phyloP scores from a whole-genome alignment of 805 yeast genomes.

The Candida easanensis region DNA sequence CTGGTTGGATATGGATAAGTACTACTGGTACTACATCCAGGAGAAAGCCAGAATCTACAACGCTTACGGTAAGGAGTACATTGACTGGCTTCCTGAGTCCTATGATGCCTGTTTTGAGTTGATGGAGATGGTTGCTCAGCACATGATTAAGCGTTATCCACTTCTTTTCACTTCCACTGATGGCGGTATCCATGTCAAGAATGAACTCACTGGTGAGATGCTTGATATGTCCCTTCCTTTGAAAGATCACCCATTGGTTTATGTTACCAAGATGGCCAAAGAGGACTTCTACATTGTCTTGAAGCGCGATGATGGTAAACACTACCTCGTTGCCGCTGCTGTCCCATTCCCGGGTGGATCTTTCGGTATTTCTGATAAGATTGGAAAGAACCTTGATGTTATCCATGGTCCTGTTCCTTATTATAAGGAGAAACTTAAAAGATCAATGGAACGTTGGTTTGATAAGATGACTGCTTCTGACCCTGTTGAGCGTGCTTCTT shows the following conservation, averaged over 20 bases:
- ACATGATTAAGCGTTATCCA: conserved; percentile 63
- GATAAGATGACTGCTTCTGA: conserved; percentile 55
- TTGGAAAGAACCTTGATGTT: conserved; percentile 60
- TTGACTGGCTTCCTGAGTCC: conserved; percentile 65
- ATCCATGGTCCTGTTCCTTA: conserved; percentile 72
- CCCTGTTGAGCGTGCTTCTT: conserved; percentile 72
- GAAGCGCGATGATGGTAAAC: conserved; percentile 53
- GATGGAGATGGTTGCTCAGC: conserved; percentile 59
- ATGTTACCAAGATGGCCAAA: conserved; percentile 66
- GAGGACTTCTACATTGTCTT: conserved; percentile 70
- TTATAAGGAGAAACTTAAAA: conserved; percentile 60
- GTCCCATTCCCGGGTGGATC: conserved; percentile 82
- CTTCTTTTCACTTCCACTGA: conserved; percentile 50
- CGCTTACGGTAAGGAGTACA: conserved; percentile 56
- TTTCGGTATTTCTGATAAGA: conserved; percentile 56
- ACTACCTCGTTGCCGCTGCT: conserved; percentile 68
- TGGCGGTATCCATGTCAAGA: conserved; percentile 50
- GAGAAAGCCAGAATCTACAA: conserved; percentile 60
- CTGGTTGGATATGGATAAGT: conserved; percentile 80
- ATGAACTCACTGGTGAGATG: conserved; percentile 59
- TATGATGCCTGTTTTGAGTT: conserved; percentile 60
- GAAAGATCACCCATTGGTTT: conserved; percentile 60
- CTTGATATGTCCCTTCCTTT: conserved; percentile 60
- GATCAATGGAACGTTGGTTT: conserved; percentile 75
- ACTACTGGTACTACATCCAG: conserved; percentile 61